Evolutionary conservation across 495 filamentous ascomycete genomes (phyloP).

Genomic region (Hypomontagnella monticulosa): DNA sequence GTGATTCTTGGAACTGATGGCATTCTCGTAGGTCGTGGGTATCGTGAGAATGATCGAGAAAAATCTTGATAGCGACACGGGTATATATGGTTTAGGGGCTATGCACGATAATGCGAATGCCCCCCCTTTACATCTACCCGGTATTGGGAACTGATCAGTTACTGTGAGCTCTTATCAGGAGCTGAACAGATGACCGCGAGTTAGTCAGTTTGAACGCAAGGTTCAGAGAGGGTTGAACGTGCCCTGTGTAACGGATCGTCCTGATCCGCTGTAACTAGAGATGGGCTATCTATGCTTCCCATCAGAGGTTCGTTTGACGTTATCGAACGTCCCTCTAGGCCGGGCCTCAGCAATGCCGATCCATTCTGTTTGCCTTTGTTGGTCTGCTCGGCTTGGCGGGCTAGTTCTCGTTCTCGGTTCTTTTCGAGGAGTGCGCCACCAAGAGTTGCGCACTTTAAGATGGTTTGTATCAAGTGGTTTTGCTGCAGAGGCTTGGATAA

Average conservation of each 20-base stretch:
- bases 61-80: slow-evolving; percentile 36
- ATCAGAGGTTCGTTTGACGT: slow-evolving; percentile 69
- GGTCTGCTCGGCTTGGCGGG: slow-evolving; percentile 47
- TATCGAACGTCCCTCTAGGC: slow-evolving; percentile 61
- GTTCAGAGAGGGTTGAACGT: slow-evolving; percentile 61
- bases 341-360: slow-evolving; percentile 43
- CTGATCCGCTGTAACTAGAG: slow-evolving; percentile 66
- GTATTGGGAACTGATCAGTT: slow-evolving; percentile 48
- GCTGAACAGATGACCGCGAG: slow-evolving; percentile 44
- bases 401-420: slow-evolving; percentile 60
- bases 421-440: slow-evolving; percentile 86
- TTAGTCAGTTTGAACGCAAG: slow-evolving; percentile 47
- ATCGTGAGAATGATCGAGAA: slow-evolving; percentile 39
- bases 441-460: slow-evolving; percentile 92
- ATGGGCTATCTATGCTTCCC: slow-evolving; percentile 68
- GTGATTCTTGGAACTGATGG: slow-evolving; percentile 37
- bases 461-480: slow-evolving; percentile 98
- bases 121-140: slow-evolving; percentile 20
- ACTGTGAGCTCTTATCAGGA: slow-evolving; percentile 61
- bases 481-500: slow-evolving; percentile 97
- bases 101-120: slow-evolving; percentile 13
- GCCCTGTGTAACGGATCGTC: slow-evolving; percentile 78
- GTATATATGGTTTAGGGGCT: slow-evolving; percentile 6
- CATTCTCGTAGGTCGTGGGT: slow-evolving; percentile 39
- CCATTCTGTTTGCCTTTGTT: slow-evolving; percentile 34